These are phyloP conservation scores for Phaeoacremonium minimum DNA, from an alignment of 2,329 filamentous ascomycete species.

Conservation along the genomic window DNA sequence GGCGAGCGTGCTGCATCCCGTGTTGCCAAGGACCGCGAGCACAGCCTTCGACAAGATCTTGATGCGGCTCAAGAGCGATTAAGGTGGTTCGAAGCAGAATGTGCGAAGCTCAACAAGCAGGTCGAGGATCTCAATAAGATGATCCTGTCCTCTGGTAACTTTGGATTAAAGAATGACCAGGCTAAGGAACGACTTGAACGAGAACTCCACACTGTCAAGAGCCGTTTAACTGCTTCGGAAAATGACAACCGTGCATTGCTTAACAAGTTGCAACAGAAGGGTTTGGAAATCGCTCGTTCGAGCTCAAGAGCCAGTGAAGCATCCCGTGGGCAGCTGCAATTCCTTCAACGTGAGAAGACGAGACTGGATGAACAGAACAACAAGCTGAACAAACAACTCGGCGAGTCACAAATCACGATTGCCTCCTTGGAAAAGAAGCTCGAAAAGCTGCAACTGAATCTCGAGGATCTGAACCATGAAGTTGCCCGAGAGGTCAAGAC, in stretches of 20 bases:
- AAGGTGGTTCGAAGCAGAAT: slow-evolving; percentile 75
- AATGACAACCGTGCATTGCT: slow-evolving; percentile 94
- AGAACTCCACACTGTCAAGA: slow-evolving; percentile 86
- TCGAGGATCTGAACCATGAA: slow-evolving; percentile 93
- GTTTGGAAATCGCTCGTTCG: slow-evolving; percentile 89
- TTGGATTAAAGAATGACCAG: slow-evolving; percentile 85
- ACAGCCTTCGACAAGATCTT: slow-evolving; percentile 72
- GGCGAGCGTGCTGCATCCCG: slow-evolving; percentile 77
- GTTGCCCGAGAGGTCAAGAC: slow-evolving; percentile 85
- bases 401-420: slow-evolving; percentile 77
- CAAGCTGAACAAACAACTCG: slow-evolving; percentile 77
- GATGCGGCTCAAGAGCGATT: slow-evolving; percentile 73
- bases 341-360: slow-evolving; percentile 77
- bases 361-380: slow-evolving; percentile 79
- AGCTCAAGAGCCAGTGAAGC: slow-evolving; percentile 81
- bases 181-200: slow-evolving; percentile 90
- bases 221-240: slow-evolving; percentile 83
- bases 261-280: slow-evolving; percentile 97
- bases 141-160: slow-evolving; percentile 84
- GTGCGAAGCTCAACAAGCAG: slow-evolving; percentile 69
- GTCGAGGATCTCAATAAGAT: slow-evolving; percentile 83
- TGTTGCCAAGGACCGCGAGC: slow-evolving; percentile 75
- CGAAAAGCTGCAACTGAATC: slow-evolving; percentile 80
- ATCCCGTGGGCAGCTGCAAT: slow-evolving; percentile 70
- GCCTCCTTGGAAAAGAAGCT: slow-evolving; percentile 88